Conservation (phyloP, 345 rosid genomes). For the Gossypium mustelinum region DNA sequence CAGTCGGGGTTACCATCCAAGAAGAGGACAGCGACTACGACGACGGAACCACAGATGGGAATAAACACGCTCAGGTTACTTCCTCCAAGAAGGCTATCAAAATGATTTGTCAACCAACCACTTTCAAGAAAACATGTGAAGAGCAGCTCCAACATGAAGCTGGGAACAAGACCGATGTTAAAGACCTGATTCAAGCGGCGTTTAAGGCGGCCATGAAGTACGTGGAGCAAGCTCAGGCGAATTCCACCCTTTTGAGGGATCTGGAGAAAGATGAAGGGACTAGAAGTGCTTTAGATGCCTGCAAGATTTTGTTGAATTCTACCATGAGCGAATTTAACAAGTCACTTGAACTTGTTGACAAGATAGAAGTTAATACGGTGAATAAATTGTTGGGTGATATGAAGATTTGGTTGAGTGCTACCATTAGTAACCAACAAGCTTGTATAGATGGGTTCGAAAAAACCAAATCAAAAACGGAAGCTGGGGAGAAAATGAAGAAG, state of each 20-base stretch:
- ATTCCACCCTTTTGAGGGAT: constrained; percentile 39
- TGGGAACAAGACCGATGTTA: constrained; percentile 46
- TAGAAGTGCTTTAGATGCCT: constrained; percentile 42
- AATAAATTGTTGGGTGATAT: constrained; percentile 41
- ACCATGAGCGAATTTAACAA: constrained; percentile 45
- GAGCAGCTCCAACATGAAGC: constrained; percentile 35
- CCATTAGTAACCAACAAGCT: constrained; percentile 67
- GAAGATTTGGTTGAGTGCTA: constrained; percentile 69
- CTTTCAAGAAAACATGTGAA: constrained; percentile 47
- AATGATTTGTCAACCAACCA: constrained; percentile 61
- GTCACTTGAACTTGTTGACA: constrained; percentile 33
- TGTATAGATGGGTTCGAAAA: constrained; percentile 75
- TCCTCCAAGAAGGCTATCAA: constrained; percentile 57
- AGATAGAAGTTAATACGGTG: constrained; percentile 30
- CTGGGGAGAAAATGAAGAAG: constrained; percentile 48
- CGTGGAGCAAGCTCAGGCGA: constrained; percentile 39
- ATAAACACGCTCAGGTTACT: constrained; percentile 17
- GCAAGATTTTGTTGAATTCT: constrained; percentile 57
- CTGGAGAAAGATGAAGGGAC: constrained; percentile 53
- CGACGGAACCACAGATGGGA: not conserved
- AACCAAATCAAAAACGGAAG: constrained; percentile 26
- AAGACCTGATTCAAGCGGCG: constrained; percentile 48
- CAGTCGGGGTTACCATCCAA: constrained; percentile 34
- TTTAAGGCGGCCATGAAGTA: constrained; percentile 41
- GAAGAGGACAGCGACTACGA: not conserved